Evolutionary conservation across 225 moss, liverwort and hornwort genomes (phyloP).

Genomic region (Physcomitrium patens): DNA sequence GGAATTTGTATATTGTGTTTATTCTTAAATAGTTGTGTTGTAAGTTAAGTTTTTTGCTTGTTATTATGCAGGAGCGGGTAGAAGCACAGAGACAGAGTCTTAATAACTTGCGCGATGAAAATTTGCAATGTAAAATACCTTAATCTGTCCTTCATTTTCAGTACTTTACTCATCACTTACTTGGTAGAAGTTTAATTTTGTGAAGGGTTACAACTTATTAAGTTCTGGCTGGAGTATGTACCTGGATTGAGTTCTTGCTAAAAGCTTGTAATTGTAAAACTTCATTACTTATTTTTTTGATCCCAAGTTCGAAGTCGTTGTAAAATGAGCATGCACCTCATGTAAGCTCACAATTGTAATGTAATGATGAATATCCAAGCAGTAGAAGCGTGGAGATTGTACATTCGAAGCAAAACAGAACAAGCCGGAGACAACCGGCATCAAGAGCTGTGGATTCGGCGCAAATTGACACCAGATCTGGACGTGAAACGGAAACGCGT

Average conservation of each 20-base stretch:
- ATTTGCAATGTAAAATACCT: constrained; percentile 67
- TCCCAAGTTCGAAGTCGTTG: constrained; percentile 14
- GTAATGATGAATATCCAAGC: constrained; percentile 41
- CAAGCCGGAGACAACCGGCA: constrained; percentile 82
- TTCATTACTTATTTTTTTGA: constrained; percentile 12
- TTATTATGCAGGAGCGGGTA: constrained; percentile 61
- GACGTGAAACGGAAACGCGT: constrained; percentile 87
- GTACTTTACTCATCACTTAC: constrained; percentile 20
- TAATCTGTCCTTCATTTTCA: constrained; percentile 29
- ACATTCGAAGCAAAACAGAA: constrained; percentile 81
- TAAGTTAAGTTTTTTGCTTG: constrained; percentile 19
- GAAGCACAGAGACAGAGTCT: constrained; percentile 73
- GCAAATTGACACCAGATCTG: constrained; percentile 87
- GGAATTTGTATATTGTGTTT: constrained; percentile 13
- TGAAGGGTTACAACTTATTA: constrained; percentile 21
- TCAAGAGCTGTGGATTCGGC: constrained; percentile 84
- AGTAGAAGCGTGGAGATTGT: constrained; percentile 98
- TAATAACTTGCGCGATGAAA: constrained; percentile 84
- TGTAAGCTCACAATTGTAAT: constrained; percentile 37
- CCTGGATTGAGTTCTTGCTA: constrained; percentile 20
- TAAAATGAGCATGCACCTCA: constrained; percentile 22
- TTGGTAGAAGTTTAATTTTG: constrained; percentile 19
- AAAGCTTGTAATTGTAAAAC: constrained; percentile 10
- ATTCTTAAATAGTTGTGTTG: background rate
- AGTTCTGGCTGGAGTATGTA: constrained; percentile 22